Conservation (phyloP, 768 basidiomycete genomes). For the Tylopilus sp. region DNA sequence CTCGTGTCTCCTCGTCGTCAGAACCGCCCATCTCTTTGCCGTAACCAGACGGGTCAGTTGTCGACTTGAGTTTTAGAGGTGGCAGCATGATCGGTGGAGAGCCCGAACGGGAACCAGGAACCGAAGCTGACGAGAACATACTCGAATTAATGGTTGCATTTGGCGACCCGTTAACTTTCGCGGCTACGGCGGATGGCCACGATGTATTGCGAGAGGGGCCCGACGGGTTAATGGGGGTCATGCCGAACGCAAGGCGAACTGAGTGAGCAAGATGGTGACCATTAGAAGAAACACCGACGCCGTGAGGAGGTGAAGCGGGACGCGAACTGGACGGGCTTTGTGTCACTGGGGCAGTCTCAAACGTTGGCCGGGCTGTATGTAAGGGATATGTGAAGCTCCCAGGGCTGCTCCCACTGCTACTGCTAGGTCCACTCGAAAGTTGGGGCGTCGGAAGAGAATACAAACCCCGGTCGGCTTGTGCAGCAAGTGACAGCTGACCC, state of each 20-base stretch:
- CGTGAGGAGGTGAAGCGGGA: constrained; percentile 55
- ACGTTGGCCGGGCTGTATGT: constrained; percentile 20
- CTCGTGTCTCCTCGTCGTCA: constrained; percentile 22
- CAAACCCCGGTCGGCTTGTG: constrained; percentile 22
- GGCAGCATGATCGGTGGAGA: constrained; percentile 72
- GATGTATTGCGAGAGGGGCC: constrained; percentile 37
- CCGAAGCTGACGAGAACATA: constrained; percentile 19
- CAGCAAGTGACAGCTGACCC: constrained; percentile 29
- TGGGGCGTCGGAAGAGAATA: constrained; percentile 52
- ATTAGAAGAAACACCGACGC: constrained; percentile 25
- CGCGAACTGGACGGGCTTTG: constrained; percentile 54
- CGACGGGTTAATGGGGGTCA: constrained; percentile 70
- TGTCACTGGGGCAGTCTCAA: constrained; percentile 30
- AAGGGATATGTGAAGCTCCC: constrained; percentile 46
- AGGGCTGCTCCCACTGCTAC: constrained; percentile 61
- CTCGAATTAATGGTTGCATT: constrained; percentile 4
- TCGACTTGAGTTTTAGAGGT: constrained; percentile 52
- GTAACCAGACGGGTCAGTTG: constrained; percentile 7
- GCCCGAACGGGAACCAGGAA: constrained; percentile 59
- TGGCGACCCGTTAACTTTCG: constrained; percentile 12
- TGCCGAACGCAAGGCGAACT: constrained; percentile 84
- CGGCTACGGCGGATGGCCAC: constrained; percentile 31
- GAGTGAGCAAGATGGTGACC: constrained; percentile 78
- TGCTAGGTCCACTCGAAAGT: constrained; percentile 60
- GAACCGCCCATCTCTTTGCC: constrained; percentile 19